These are phyloP conservation scores for Aschersonia sp. DNA, from an alignment of 2,329 filamentous ascomycete genomes.

Conservation along the genomic window DNA sequence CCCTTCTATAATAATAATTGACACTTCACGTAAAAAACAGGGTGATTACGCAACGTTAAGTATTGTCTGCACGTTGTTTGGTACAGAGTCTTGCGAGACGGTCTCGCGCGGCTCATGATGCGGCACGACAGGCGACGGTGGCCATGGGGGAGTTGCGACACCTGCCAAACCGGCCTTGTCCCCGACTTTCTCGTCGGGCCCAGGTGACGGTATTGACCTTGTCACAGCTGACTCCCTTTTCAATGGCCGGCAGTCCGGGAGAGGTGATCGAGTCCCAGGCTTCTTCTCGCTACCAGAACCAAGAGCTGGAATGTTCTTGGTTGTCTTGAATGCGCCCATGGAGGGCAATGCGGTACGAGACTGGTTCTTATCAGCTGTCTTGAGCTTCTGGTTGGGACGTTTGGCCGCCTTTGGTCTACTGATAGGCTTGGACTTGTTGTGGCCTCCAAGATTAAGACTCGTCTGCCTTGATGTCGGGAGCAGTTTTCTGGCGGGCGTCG, in stretches of 20 bases:
- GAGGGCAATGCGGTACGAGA: constrained; percentile 22
- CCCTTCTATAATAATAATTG: too few species aligned
- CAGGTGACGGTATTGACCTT: not conserved
- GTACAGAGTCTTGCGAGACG: constrained; percentile 28
- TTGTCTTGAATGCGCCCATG: constrained; percentile 28
- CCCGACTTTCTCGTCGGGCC: not conserved
- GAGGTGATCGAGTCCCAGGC: constrained; percentile 3
- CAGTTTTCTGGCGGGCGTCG: constrained; percentile 27
- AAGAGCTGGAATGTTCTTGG: constrained; percentile 19
- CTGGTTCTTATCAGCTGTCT: constrained; percentile 19
- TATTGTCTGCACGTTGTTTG: constrained; percentile 23
- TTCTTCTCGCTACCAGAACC: constrained; percentile 8
- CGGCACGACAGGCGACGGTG: constrained; percentile 6
- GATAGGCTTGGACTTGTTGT: constrained; percentile 8
- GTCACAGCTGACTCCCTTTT: not conserved
- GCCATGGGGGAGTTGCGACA: constrained; percentile 3
- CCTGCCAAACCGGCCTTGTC: constrained; percentile 5
- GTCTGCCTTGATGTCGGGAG: constrained; percentile 33
- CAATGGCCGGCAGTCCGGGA: constrained; percentile 1
- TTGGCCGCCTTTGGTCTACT: constrained; percentile 9
- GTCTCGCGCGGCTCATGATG: constrained; percentile 13
- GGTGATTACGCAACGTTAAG: constrained; percentile 12
- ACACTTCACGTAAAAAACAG: too few species aligned
- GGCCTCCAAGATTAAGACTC: constrained; percentile 29
- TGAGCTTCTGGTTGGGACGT: constrained; percentile 17